These are phyloP conservation scores for Soucietia sequanensis DNA, from an alignment of 805 yeast genomes.

Conservation along the genomic window DNA sequence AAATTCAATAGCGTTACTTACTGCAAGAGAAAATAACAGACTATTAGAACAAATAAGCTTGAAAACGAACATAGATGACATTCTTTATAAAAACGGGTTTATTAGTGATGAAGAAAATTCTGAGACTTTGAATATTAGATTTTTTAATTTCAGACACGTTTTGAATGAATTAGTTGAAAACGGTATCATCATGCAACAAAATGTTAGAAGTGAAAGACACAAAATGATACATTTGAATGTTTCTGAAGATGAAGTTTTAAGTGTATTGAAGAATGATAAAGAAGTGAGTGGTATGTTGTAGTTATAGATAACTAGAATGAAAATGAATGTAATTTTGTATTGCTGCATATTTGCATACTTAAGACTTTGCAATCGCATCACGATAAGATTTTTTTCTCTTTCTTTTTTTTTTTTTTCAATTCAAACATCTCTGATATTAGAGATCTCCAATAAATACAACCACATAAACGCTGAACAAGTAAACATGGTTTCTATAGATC, in stretches of 20 bases:
- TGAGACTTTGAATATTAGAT: slow-evolving; percentile 40
- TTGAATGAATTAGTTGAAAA: slow-evolving; percentile 72
- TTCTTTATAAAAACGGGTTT: slow-evolving; percentile 25
- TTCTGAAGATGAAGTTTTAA: slow-evolving; percentile 66
- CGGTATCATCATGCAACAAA: slow-evolving; percentile 73
- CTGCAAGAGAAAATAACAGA: slow-evolving; percentile 20
- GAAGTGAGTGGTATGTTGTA: slow-evolving; percentile 12
- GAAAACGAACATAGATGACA: slow-evolving; percentile 11
- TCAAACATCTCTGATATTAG: too few relatives aligned
- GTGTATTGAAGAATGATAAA: slow-evolving; percentile 57
- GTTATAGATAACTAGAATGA: too few relatives aligned
- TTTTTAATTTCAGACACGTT: slow-evolving; percentile 58
- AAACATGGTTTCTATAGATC: slow-evolving; percentile 35
- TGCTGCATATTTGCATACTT: too few relatives aligned
- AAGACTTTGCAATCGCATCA: too few relatives aligned
- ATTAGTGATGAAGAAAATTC: slow-evolving; percentile 15
- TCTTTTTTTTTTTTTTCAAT: background rate
- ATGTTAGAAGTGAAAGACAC: slow-evolving; percentile 64
- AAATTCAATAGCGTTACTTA: slow-evolving; percentile 45
- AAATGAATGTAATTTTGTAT: too few relatives aligned
- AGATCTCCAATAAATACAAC: too few relatives aligned
- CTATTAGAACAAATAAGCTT: slow-evolving; percentile 15
- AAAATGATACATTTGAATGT: slow-evolving; percentile 63
- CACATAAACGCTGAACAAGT: too few relatives aligned
- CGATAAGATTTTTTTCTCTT: background rate